These are phyloP conservation scores for Butyriboletus loyo DNA, from an alignment of 768 basidiomycete genomes.

Conservation along the genomic window DNA sequence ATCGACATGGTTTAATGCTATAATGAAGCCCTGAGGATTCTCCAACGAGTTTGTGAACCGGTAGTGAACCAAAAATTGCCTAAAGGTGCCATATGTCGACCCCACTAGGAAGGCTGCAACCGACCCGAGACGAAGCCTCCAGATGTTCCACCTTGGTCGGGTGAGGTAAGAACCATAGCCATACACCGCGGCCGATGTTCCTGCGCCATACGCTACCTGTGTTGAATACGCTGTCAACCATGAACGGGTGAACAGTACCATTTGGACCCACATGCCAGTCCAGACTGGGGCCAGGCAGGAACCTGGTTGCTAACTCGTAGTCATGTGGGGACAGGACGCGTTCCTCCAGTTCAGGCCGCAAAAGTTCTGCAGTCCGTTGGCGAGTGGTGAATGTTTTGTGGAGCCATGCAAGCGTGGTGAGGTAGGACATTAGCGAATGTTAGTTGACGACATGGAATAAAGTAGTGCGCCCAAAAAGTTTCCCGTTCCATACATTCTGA, in stretches of 20 bases:
- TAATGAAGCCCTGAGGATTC: conserved; percentile 28
- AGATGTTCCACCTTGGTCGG: conserved; percentile 28
- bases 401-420: conserved; percentile 34
- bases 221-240: conserved; percentile 1
- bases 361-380: conserved; percentile 28
- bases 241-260: not conserved
- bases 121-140: conserved; percentile 25
- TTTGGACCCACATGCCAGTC: conserved; percentile 37
- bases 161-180: conserved; percentile 24
- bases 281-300: conserved; percentile 49
- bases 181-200: conserved; percentile 23
- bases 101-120: conserved; percentile 28
- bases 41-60: conserved; percentile 32
- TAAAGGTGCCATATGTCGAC: conserved; percentile 33
- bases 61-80: conserved; percentile 27
- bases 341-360: conserved; percentile 31
- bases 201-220: conserved; percentile 22
- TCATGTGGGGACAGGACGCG: conserved; percentile 39
- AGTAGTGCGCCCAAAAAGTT: too few species aligned
- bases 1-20: conserved; percentile 31
- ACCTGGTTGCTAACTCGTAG: conserved; percentile 52
- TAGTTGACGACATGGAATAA: not conserved
- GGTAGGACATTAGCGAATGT: conserved; percentile 24
- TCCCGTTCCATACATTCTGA: too few species aligned
- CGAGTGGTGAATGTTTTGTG: conserved; percentile 45